Evolutionary conservation across 116 monocot genomes (phyloP).

Genomic region (Papilionanthe hybrid): DNA sequence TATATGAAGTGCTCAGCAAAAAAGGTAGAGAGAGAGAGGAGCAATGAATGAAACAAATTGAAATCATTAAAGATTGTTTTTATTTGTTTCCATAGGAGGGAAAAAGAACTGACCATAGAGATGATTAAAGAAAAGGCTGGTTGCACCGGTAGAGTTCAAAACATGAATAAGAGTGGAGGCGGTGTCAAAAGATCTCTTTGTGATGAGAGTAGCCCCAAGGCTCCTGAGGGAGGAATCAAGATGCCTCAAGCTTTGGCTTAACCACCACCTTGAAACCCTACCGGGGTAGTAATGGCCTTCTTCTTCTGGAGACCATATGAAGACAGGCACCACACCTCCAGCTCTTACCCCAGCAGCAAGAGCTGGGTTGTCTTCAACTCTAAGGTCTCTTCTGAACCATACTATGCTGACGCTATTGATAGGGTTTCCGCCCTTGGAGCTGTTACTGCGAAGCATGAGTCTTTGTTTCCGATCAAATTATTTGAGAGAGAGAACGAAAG

Average conservation of each 20-base stretch:
- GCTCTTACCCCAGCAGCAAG: slow-evolving; percentile 70
- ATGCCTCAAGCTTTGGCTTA: slow-evolving; percentile 73
- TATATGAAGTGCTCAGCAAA: too few species aligned
- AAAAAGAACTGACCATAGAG: slow-evolving; percentile 58
- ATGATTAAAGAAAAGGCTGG: slow-evolving; percentile 78
- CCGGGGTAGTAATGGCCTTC: slow-evolving; percentile 84
- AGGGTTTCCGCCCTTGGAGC: not conserved
- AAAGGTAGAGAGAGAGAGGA: too few species aligned
- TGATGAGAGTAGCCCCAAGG: slow-evolving; percentile 65
- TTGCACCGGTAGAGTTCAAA: slow-evolving; percentile 53
- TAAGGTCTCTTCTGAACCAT: slow-evolving; percentile 92
- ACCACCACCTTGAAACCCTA: slow-evolving; percentile 93
- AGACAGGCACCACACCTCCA: slow-evolving; percentile 61
- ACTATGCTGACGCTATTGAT: slow-evolving; percentile 38
- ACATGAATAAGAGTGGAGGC: slow-evolving; percentile 54
- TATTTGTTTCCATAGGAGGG: too few species aligned
- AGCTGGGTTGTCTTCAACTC: slow-evolving; percentile 95
- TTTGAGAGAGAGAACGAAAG: too few species aligned
- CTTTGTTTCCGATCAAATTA: too few species aligned
- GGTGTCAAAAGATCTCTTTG: slow-evolving; percentile 72
- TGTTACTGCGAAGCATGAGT: not conserved
- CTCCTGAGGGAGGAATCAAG: slow-evolving; percentile 71
- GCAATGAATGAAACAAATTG: too few species aligned
- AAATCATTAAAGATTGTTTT: too few species aligned
- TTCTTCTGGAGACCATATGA: slow-evolving; percentile 90